Percentiles rank a stretch among this genome's conserved stretches.
Conservation (phyloP, 192 early-diverging fungal species). For the Backusella circina region DNA sequence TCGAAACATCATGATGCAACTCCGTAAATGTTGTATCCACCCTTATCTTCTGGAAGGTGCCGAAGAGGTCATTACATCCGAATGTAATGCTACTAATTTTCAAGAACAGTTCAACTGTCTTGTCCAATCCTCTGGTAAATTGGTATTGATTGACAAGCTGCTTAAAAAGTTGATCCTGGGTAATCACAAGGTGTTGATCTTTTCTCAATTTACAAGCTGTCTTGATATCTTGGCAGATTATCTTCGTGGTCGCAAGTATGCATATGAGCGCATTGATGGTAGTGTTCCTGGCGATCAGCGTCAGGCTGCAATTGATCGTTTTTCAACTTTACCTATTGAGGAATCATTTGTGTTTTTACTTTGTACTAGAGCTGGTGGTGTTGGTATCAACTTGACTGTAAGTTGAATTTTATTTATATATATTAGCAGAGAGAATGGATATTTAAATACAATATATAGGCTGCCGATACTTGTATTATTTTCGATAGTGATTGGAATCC, state of each 20-base stretch:
- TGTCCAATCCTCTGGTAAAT: conserved; percentile 76
- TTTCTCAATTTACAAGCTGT: conserved; percentile 77
- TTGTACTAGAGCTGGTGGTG: conserved; percentile 83
- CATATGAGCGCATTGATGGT: conserved; percentile 80
- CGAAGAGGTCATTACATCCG: conserved; percentile 70
- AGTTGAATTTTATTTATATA: neutral
- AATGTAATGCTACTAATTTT: conserved; percentile 52
- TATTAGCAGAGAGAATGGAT: neutral
- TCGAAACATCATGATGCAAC: conserved; percentile 84
- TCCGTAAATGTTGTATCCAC: conserved; percentile 87
- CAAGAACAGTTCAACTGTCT: conserved; percentile 67
- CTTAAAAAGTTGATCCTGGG: conserved; percentile 66
- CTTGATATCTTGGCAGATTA: conserved; percentile 83
- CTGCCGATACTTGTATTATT: conserved; percentile 83
- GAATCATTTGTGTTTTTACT: conserved; percentile 84
- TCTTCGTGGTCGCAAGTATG: conserved; percentile 63
- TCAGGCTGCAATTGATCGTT: conserved; percentile 84
- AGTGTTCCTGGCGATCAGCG: conserved; percentile 71
- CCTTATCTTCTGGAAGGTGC: conserved; percentile 76
- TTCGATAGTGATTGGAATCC: conserved; percentile 90
- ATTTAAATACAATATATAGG: conserved; percentile 22
- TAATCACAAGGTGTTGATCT: conserved; percentile 83
- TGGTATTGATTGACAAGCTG: conserved; percentile 78
- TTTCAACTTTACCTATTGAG: conserved; percentile 57
- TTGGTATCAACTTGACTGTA: conserved; percentile 80